These are phyloP conservation scores for Penicillium glabrum DNA, from an alignment of 2,329 filamentous ascomycete species.

Conservation along the genomic window DNA sequence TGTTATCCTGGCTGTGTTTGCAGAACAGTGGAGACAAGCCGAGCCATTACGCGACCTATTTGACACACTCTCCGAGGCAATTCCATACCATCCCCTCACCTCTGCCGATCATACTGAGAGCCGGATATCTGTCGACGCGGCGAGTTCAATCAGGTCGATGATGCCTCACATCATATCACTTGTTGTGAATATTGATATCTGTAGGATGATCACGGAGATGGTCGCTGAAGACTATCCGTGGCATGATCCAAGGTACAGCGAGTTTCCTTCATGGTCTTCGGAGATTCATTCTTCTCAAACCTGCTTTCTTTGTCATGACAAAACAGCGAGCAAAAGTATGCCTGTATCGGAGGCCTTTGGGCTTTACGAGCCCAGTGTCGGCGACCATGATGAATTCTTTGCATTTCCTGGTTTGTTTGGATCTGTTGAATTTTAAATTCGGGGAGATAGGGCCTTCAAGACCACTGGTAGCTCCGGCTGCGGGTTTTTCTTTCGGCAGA, in stretches of 20 bases:
- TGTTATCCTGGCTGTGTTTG: conserved; percentile 12
- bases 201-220: conserved; percentile 15
- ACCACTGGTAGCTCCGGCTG: neutral
- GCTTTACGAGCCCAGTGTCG: neutral
- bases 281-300: neutral
- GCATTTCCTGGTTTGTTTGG: conserved; percentile 3
- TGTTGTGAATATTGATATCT: conserved; percentile 11
- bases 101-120: neutral
- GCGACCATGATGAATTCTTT: neutral
- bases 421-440: conserved; percentile 1
- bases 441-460: neutral
- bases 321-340: neutral
- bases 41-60: conserved; percentile 17
- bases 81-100: neutral
- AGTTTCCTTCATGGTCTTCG: neutral
- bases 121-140: conserved; percentile 5
- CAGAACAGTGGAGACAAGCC: conserved; percentile 16
- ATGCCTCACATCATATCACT: conserved; percentile 4
- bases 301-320: neutral
- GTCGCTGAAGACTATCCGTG: conserved; percentile 10
- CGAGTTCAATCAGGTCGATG: conserved; percentile 1
- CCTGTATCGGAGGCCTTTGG: neutral
- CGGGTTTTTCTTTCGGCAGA: neutral
- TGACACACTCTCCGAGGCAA: conserved; percentile 9
- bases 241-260: neutral